A percentile compares a stretch with the other conserved stretches of the same genome.
phyloP scores from a whole-genome alignment of 345 rosid species.

The Melaleuca alternifolia region DNA sequence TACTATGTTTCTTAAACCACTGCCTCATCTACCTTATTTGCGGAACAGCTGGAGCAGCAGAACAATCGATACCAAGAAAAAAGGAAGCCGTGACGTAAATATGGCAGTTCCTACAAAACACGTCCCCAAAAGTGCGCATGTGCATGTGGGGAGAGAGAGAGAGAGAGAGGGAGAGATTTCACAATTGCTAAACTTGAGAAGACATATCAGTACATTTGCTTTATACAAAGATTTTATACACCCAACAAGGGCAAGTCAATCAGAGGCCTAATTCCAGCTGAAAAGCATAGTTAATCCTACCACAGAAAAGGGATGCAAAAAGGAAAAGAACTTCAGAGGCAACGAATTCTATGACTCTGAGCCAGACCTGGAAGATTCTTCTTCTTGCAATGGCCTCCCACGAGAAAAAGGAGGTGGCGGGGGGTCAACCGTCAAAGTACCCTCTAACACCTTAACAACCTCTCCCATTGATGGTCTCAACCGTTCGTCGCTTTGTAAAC shows the following conservation, averaged over 20 bases:
- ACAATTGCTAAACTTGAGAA: neutral
- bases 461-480: slow-evolving; percentile 75
- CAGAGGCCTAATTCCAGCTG: neutral
- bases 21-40: neutral
- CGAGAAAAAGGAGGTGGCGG: slow-evolving; percentile 50
- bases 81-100: neutral
- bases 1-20: neutral
- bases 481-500: slow-evolving; percentile 52
- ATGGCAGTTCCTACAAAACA: neutral
- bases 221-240: neutral
- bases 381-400: slow-evolving; percentile 15
- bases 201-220: neutral
- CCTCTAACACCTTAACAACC: slow-evolving; percentile 77
- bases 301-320: neutral
- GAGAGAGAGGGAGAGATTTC: neutral
- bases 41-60: neutral
- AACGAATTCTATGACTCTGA: slow-evolving; percentile 4
- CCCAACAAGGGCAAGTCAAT: neutral
- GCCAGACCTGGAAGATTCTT: slow-evolving; percentile 25
- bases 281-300: neutral
- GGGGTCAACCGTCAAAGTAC: slow-evolving; percentile 60
- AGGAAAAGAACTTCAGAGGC: neutral
- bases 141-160: neutral
- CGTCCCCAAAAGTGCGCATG: neutral
- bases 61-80: neutral